These are phyloP conservation scores for Boletus sp. DNA, from an alignment of 1,284 basidiomycete species.

Conservation along the genomic window DNA sequence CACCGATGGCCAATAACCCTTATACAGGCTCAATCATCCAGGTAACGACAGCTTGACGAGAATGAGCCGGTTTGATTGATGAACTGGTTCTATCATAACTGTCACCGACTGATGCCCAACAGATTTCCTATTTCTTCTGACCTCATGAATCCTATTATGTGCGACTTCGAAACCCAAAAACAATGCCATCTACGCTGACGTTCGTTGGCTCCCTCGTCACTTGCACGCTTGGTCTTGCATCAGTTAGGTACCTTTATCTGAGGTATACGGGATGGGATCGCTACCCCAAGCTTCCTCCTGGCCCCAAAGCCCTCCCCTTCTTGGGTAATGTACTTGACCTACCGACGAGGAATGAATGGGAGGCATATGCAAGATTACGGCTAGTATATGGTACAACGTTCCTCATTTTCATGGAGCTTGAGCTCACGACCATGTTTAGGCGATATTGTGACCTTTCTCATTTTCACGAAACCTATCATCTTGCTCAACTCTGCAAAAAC, in stretches of 20 bases:
- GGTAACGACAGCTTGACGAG: not conserved
- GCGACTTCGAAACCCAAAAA: not conserved
- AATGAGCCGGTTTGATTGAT: not conserved
- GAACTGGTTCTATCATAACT: not conserved
- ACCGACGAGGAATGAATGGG: constrained; percentile 1
- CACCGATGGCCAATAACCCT: too few relatives aligned
- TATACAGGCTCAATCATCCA: too few relatives aligned
- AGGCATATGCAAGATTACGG: not conserved
- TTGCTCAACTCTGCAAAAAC: constrained; percentile 2
- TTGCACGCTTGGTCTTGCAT: not conserved
- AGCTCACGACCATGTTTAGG: not conserved
- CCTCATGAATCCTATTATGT: not conserved
- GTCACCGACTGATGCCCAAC: not conserved
- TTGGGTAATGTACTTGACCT: constrained; percentile 1
- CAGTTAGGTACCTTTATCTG: not conserved
- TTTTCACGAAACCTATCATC: constrained; percentile 3
- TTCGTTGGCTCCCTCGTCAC: not conserved
- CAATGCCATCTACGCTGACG: not conserved
- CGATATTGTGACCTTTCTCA: constrained; percentile 1
- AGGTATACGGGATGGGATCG: not conserved
- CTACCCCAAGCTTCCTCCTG: not conserved
- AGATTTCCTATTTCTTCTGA: not conserved
- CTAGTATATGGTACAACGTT: not conserved
- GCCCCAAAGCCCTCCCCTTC: not conserved
- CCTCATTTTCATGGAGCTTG: not conserved